Evolutionary conservation across 495 filamentous ascomycete genomes (phyloP), one percentile per base, ranked within the genome.

Genomic region (Lepidopterella palustris): DNA sequence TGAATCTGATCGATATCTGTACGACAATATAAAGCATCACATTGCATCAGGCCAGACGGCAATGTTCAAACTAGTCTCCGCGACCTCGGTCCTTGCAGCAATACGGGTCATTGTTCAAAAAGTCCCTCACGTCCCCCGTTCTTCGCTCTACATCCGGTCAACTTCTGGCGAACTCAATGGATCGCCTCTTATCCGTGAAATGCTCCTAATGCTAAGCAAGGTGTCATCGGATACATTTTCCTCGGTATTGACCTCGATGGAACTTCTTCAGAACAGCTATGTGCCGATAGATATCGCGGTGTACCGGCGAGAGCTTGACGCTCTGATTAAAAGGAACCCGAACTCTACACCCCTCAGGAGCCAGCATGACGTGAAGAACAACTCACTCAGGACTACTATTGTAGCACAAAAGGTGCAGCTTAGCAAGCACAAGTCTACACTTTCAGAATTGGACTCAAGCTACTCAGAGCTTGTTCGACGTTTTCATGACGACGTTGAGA

Each of bases 381-480:
- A 85, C 42, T 80, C 86, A 25, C 74, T 95, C 5, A 83, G 88
- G 58, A 89, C 90, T 2, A 95, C 92, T 0, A 85, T 96, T 18
- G 82, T 96, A 23, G 87, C 89, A 49, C 89, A 96, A 66, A 90
- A 87, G 62, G 87, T 97, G 6, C 86, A 88, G 66, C 77, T 98
- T 45, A 93, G 85, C 72, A 88, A 87, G 63, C 86, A 90, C 64
- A 88, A 87, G 60, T 82, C 88, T 0, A 78, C 80, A 23, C 74
- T 97, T 10, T 86, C 88, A 0, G 75, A 86, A n/a, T 76, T 87
- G 57, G 89, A 93, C 64, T 77, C 82, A 40, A 79, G 80, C 8
- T 97, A 92, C 71, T 89, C 90, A 15, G 71, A 79, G n/a, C 71
- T 95, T 4, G 77, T 96, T 10, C 79, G 89, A 67, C 73, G 75